Percentiles rank a stretch among this genome's conserved stretches.
phyloP scores from a whole-genome alignment of 768 basidiomycete species.

The Termitomyces sp. region DNA sequence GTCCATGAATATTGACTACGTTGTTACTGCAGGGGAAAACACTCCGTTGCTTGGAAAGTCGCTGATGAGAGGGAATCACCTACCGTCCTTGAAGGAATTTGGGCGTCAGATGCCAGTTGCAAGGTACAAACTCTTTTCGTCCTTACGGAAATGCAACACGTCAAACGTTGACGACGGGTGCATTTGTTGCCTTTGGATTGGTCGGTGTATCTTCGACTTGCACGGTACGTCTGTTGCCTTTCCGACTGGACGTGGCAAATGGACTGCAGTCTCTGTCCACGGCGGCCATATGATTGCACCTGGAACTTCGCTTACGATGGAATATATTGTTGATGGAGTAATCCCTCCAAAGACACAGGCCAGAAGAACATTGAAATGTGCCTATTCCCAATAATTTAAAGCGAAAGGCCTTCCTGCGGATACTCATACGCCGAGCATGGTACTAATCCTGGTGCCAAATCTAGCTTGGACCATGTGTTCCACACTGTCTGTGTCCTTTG shows the following conservation, averaged over 20 bases:
- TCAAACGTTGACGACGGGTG: too few relatives aligned
- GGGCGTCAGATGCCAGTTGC: neutral
- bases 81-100: neutral
- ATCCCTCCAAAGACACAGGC: neutral
- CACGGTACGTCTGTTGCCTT: too few relatives aligned
- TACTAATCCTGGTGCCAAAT: neutral
- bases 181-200: neutral
- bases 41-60: neutral
- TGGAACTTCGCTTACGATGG: neutral
- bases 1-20: neutral
- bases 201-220: neutral
- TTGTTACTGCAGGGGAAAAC: conserved; percentile 1
- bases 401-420: neutral
- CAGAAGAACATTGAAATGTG: neutral
- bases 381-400: neutral
- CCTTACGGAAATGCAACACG: neutral
- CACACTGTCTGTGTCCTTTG: conserved; percentile 2
- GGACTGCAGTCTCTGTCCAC: conserved; percentile 2
- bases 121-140: neutral
- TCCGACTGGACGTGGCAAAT: neutral
- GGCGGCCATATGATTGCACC: neutral
- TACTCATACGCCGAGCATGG: neutral
- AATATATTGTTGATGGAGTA: neutral
- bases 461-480: neutral
- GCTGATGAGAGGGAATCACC: conserved; percentile 2